Conservation (phyloP, 2,329 filamentous ascomycete species). For the Ceratocystis lukuohia region DNA sequence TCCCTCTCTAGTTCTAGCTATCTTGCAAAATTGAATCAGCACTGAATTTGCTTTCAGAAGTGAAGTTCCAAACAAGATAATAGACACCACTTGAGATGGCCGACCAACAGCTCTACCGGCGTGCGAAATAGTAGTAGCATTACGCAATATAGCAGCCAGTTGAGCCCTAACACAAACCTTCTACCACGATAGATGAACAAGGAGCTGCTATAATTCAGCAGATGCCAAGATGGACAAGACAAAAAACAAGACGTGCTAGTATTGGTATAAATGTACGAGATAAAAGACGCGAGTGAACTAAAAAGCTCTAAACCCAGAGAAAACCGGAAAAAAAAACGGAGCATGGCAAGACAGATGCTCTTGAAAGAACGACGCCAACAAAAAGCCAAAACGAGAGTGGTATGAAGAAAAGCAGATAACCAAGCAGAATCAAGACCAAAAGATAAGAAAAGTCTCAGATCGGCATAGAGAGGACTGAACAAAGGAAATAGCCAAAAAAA, state of each 20-base stretch:
- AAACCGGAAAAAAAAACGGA: background rate
- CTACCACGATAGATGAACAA: background rate
- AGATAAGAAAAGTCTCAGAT: background rate
- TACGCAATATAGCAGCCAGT: too few species aligned
- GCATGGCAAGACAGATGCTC: background rate
- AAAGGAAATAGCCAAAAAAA: background rate
- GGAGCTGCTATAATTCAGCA: too few species aligned
- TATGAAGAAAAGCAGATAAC: background rate
- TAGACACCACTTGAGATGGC: too few species aligned
- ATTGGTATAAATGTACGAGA: background rate
- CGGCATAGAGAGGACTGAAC: background rate
- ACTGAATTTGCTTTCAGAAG: too few species aligned
- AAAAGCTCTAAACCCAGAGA: background rate
- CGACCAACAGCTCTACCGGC: too few species aligned
- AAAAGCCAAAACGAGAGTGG: background rate
- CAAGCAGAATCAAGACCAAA: slow-evolving; percentile 1
- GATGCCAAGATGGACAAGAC: background rate
- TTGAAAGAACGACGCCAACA: background rate
- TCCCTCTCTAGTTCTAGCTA: too few species aligned
- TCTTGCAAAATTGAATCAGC: too few species aligned
- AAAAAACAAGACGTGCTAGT: background rate
- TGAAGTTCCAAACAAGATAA: too few species aligned
- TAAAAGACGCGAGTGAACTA: background rate
- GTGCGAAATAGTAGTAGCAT: too few species aligned
- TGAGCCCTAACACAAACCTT: background rate